Conservation (phyloP, 2,329 filamentous ascomycete species). For the Fusarium austroafricanum region DNA sequence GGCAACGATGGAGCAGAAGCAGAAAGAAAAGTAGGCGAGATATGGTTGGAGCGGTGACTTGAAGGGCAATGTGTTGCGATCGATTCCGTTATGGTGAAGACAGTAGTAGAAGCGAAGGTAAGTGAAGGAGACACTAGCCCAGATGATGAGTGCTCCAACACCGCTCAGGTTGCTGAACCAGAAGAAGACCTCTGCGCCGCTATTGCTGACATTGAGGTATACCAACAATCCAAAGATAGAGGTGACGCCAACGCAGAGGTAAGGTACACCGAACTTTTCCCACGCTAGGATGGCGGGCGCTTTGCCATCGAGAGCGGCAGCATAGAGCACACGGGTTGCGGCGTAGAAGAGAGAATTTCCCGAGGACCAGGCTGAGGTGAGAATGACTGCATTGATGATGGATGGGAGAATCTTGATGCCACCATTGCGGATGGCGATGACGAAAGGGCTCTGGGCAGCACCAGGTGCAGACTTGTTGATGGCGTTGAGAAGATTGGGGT, state of each 20-base stretch:
- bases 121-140: conserved; percentile 64
- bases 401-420: conserved; percentile 72
- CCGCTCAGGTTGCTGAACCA: conserved; percentile 31
- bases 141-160: conserved; percentile 45
- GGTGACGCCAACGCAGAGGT: conserved; percentile 20
- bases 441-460: conserved; percentile 64
- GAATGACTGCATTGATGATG: conserved; percentile 76
- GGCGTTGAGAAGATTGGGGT: conserved; percentile 67
- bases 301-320: conserved; percentile 73
- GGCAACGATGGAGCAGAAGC: conserved; percentile 69
- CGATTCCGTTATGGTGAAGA: conserved; percentile 62
- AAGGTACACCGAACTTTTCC: conserved; percentile 28
- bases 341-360: conserved; percentile 73
- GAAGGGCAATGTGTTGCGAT: conserved; percentile 60
- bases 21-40: conserved; percentile 69
- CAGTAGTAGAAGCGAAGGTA: conserved; percentile 53
- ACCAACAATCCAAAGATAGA: conserved; percentile 9
- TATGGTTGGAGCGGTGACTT: conserved; percentile 69
- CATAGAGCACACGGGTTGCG: conserved; percentile 76
- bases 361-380: conserved; percentile 73
- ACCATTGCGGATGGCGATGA: conserved; percentile 75
- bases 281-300: conserved; percentile 52
- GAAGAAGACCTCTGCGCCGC: conserved; percentile 26
- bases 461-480: conserved; percentile 63
- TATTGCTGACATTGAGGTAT: conserved; percentile 43